These are phyloP conservation scores for Hypoxylon rubiginosum DNA, from an alignment of 2,329 filamentous ascomycete genomes.

Conservation along the genomic window DNA sequence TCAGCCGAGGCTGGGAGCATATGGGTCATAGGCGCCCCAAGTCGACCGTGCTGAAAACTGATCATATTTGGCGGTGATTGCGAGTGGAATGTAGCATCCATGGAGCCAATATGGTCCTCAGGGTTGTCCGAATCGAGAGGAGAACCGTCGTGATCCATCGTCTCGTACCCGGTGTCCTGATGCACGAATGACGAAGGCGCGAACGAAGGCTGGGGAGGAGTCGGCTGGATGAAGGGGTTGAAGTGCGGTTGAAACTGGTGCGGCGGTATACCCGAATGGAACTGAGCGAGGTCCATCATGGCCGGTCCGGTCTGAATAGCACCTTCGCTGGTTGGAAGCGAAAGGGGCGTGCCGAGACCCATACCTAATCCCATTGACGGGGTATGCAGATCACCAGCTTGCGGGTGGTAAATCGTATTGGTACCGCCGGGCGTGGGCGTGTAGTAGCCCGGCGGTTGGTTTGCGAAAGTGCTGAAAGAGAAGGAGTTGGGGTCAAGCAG, in stretches of 20 bases:
- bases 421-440: conserved; percentile 87
- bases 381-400: conserved; percentile 89
- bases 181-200: conserved; percentile 86
- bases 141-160: conserved; percentile 80
- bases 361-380: conserved; percentile 80
- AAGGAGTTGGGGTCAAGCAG: conserved; percentile 88
- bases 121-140: conserved; percentile 71
- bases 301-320: conserved; percentile 70
- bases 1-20: conserved; percentile 69
- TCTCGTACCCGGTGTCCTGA: conserved; percentile 83
- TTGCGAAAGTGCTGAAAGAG: conserved; percentile 82
- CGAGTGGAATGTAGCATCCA: conserved; percentile 73
- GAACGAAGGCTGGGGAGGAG: conserved; percentile 71
- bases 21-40: conserved; percentile 61
- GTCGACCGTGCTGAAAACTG: conserved; percentile 67
- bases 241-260: conserved; percentile 75
- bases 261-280: conserved; percentile 68
- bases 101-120: conserved; percentile 65
- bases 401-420: conserved; percentile 83
- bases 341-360: conserved; percentile 84
- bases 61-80: conserved; percentile 70
- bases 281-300: conserved; percentile 76
- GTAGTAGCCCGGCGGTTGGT: conserved; percentile 86
- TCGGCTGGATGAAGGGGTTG: conserved; percentile 77
- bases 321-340: conserved; percentile 78